A percentile compares a stretch with the other conserved stretches of the same genome.
Conservation (phyloP, 768 basidiomycete genomes). For the Amanita fuliginea region DNA sequence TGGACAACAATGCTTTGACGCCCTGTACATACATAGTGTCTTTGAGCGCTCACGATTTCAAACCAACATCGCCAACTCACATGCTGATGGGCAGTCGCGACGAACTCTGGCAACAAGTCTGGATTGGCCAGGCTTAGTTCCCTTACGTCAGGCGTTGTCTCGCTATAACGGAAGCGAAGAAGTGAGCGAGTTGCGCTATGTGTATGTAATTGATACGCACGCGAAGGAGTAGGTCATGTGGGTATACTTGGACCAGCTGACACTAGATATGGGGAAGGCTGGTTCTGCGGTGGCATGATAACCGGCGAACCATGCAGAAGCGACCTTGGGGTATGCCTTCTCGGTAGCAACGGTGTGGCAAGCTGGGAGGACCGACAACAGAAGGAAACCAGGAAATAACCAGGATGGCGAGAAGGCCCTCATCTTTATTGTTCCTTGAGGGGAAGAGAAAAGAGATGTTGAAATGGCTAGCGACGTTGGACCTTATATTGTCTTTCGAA, state of each 20-base stretch:
- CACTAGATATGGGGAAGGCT: slow-evolving; percentile 36
- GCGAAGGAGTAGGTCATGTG: too few relatives aligned
- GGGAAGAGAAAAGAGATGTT: too few relatives aligned
- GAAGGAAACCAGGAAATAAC: neutral
- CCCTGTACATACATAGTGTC: slow-evolving; percentile 31
- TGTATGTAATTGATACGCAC: slow-evolving; percentile 25
- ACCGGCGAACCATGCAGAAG: slow-evolving; percentile 58
- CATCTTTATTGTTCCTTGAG: neutral
- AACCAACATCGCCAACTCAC: slow-evolving; percentile 15
- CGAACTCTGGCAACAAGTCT: slow-evolving; percentile 43
- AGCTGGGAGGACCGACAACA: neutral
- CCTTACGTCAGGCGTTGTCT: slow-evolving; percentile 25
- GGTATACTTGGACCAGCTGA: slow-evolving; percentile 64
- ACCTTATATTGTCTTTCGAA: neutral
- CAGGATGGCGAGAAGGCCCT: neutral
- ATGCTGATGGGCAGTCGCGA: slow-evolving; percentile 31
- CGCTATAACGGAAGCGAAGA: slow-evolving; percentile 13
- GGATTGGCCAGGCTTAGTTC: slow-evolving; percentile 28
- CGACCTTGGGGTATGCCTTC: slow-evolving; percentile 17
- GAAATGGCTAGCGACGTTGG: too few relatives aligned
- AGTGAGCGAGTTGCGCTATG: neutral
- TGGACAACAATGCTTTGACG: slow-evolving; percentile 45
- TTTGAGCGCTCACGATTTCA: neutral
- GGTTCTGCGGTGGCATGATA: slow-evolving; percentile 36
- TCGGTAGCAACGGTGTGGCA: neutral